Evolutionary conservation across 306 rosid species (phyloP), one percentile per base, ranked within the genome.

Genomic region (Pachyrhizus erosus): DNA sequence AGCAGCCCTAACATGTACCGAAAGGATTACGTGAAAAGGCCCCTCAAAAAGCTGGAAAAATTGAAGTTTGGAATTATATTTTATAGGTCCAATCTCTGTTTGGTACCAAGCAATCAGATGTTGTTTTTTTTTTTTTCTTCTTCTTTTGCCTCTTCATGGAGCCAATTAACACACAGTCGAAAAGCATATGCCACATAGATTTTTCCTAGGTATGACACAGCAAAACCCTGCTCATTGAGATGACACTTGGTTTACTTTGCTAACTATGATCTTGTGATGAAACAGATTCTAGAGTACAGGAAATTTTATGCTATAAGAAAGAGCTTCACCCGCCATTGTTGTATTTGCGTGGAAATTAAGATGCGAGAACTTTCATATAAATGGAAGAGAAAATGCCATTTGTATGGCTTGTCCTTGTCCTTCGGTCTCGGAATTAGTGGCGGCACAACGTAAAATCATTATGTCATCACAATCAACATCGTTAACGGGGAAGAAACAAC

Each of bases 401-500:
- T 60, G 37, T 84, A 86, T 85, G 64, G 84, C 81, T 76, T 79
- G 37, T 82, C 58, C 69, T 84, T 87, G 77, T 87, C 86, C 51
- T 49, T 7, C 14, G 78, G 84, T 58, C 62, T 76, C 2, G 49
- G 67, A 75, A 43, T 67, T 77, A 58, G 52, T 84, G 86, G 54
- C 55, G 79, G 49, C 74, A 82, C 66, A 79, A 61, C 65, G 55
- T 66, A 77, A 61, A 61, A 61, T 81, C 84, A 79, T 90, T 82
- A 48, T 88, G 89, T 70, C 86, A 82, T 73, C 78, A 80, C 81
- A 79, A 77, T 86, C 87, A 84, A 78, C 85, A 82, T 86, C 78
- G 39, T 33, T 74, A 39, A 73, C 64, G 14, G n/a, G 37, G 55
- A 33, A 49, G 39, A 62, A 46, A 65, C 48, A 27, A 5, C 29